phyloP scores from a whole-genome alignment of 345 rosid genomes.

The Ceriops decandra region DNA sequence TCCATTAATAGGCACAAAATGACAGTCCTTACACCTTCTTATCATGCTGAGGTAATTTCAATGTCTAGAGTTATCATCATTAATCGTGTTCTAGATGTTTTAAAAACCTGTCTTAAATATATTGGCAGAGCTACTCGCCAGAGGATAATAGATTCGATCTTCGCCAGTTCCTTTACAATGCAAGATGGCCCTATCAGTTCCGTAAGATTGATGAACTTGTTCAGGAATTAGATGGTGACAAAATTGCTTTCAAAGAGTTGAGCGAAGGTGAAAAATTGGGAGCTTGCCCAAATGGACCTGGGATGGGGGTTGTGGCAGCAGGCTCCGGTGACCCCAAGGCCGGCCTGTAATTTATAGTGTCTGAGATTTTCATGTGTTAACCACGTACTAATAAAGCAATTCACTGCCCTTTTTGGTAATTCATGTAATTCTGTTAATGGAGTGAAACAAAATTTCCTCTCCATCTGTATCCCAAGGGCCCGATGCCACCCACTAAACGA shows the following conservation, averaged over 20 bases:
- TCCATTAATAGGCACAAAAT: slow-evolving; percentile 95
- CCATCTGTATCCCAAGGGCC: too few species aligned
- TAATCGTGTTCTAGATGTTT: not conserved
- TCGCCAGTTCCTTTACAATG: slow-evolving; percentile 82
- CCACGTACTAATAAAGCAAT: too few species aligned
- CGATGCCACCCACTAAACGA: too few species aligned
- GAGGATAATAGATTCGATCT: slow-evolving; percentile 92
- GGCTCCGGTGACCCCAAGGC: slow-evolving; percentile 31
- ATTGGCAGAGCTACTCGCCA: slow-evolving; percentile 79
- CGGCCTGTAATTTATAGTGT: slow-evolving; percentile 10
- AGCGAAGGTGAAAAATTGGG: not conserved
- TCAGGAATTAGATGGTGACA: slow-evolving; percentile 48
- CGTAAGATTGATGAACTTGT: slow-evolving; percentile 84
- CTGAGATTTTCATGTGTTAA: not conserved
- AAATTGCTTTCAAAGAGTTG: slow-evolving; percentile 42
- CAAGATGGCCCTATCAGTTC: slow-evolving; percentile 83
- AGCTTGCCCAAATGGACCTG: not conserved
- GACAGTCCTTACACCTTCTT: slow-evolving; percentile 90
- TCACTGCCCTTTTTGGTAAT: too few species aligned
- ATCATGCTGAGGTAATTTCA: slow-evolving; percentile 81
- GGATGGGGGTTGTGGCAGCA: slow-evolving; percentile 32
- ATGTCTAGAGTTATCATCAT: not conserved
- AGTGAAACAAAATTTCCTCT: too few species aligned
- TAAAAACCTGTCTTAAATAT: not conserved
- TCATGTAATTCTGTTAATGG: too few species aligned